These are phyloP conservation scores for Stentor roeselii DNA, from an alignment of 73 alveolate species.

Conservation along the genomic window DNA sequence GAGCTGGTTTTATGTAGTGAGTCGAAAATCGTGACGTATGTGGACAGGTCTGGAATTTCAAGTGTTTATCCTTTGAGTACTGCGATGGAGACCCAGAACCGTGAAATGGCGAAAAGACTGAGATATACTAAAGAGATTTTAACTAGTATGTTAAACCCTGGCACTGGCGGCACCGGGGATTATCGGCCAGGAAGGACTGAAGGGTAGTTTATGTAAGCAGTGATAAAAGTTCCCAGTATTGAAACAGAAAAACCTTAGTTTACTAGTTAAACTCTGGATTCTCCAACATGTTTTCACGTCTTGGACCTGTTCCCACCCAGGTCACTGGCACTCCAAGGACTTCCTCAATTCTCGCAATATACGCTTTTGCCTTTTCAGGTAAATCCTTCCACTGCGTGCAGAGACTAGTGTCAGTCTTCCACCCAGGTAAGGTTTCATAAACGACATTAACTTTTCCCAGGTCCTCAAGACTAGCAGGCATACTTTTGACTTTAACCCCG, in stretches of 20 bases:
- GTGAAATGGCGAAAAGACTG: conserved; percentile 92
- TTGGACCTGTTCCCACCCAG: conserved; percentile 92
- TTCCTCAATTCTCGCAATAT: conserved; percentile 66
- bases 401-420: conserved; percentile 67
- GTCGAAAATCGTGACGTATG: conserved; percentile 92
- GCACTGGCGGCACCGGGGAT: neutral
- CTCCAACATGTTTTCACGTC: conserved; percentile 63
- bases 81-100: conserved; percentile 88
- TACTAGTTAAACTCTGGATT: conserved; percentile 16
- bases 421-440: conserved; percentile 55
- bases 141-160: conserved; percentile 68
- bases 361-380: conserved; percentile 81
- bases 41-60: conserved; percentile 91
- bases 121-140: conserved; percentile 82
- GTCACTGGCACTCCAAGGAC: conserved; percentile 77
- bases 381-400: conserved; percentile 66
- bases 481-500: conserved; percentile 59
- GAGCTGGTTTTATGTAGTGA: conserved; percentile 90
- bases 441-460: conserved; percentile 68
- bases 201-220: neutral
- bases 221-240: neutral
- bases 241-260: too few species aligned
- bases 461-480: conserved; percentile 76
- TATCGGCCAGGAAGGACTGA: neutral
- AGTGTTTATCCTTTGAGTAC: conserved; percentile 78